Conservation (phyloP, 805 yeast genomes). For the Lipomyces anomalus region DNA sequence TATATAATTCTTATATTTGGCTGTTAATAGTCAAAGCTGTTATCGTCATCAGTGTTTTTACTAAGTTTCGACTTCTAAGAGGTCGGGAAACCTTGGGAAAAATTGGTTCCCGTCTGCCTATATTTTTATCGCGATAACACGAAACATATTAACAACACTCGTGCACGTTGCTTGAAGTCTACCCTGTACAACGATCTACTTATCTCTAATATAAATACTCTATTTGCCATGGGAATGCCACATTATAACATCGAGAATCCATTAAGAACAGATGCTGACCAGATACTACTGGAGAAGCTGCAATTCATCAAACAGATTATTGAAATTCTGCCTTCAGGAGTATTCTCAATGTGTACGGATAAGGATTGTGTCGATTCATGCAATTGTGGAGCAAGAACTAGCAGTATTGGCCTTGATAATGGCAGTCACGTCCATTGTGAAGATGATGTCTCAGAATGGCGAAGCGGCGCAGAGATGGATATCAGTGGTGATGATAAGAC, state of each 20-base stretch:
- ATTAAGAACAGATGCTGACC: neutral
- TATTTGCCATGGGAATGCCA: neutral
- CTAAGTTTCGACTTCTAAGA: too few species aligned
- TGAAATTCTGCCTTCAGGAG: neutral
- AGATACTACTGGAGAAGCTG: constrained; percentile 4
- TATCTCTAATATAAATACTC: too few species aligned
- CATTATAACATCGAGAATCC: neutral
- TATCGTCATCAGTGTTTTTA: too few species aligned
- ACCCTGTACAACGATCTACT: too few species aligned
- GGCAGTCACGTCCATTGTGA: neutral
- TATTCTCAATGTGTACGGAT: neutral
- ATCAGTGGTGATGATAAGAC: neutral
- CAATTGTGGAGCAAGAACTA: neutral
- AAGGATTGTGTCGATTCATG: neutral
- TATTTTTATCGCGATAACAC: too few species aligned
- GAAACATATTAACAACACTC: too few species aligned
- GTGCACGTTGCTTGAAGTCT: too few species aligned
- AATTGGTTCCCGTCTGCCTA: too few species aligned
- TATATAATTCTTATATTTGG: too few species aligned
- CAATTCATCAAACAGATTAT: constrained; percentile 4
- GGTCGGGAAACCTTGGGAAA: too few species aligned
- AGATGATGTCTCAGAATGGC: neutral
- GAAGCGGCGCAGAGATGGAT: neutral
- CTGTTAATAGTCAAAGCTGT: too few species aligned
- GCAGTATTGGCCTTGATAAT: neutral